Conservation (phyloP, 2,329 filamentous ascomycete species). For the Beauveria pseudobassiana region DNA sequence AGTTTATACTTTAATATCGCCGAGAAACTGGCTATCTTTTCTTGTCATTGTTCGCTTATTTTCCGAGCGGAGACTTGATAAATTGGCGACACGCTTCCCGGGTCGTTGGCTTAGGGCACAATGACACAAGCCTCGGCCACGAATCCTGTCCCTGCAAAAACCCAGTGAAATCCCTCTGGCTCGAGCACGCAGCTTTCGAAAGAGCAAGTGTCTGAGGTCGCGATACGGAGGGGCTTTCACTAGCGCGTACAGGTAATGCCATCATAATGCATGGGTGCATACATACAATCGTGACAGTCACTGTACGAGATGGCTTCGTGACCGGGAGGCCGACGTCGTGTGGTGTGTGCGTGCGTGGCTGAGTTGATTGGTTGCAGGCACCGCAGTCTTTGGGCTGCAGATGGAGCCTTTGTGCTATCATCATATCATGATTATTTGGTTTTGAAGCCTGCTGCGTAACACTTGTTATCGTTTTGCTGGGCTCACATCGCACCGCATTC, state of each 20-base stretch:
- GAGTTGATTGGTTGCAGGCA: not conserved
- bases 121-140: not conserved
- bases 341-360: constrained; percentile 1
- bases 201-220: not conserved
- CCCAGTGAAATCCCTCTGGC: too few relatives aligned
- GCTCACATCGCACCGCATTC: not conserved
- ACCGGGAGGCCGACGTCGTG: not conserved
- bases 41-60: not conserved
- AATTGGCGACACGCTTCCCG: not conserved
- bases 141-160: too few relatives aligned
- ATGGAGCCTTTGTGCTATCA: not conserved
- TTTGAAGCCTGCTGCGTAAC: not conserved
- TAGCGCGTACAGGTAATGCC: constrained; percentile 3
- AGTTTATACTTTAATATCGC: constrained; percentile 1
- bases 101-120: not conserved
- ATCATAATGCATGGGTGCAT: constrained; percentile 1
- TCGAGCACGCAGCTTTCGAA: not conserved
- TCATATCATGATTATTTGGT: not conserved
- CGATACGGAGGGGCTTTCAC: constrained; percentile 7
- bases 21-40: not conserved
- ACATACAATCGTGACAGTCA: not conserved
- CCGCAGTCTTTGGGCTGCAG: not conserved
- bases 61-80: not conserved
- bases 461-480: not conserved
- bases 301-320: constrained; percentile 7